Percentiles rank a stretch among this genome's conserved stretches.
These are phyloP conservation scores for Pleurotus sapidus DNA, from an alignment of 768 basidiomycete species.

Conservation along the genomic window DNA sequence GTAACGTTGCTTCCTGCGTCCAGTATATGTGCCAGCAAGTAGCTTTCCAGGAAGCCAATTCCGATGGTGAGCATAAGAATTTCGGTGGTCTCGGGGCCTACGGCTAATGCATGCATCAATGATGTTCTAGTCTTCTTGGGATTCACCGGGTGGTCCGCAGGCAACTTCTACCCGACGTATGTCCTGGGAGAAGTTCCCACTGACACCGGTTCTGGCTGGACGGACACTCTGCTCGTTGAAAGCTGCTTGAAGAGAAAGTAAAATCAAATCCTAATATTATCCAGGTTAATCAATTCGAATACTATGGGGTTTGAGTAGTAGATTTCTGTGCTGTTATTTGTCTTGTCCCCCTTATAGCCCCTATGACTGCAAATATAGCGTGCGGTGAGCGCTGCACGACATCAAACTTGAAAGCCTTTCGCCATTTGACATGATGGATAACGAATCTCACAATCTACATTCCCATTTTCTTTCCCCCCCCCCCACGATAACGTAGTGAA, in stretches of 20 bases:
- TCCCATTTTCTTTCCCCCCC: too few species aligned
- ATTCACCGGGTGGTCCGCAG: constrained; percentile 59
- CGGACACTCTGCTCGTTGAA: constrained; percentile 38
- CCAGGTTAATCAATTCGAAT: too few species aligned
- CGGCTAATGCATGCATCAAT: background rate
- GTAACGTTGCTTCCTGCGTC: constrained; percentile 45
- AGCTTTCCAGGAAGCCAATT: constrained; percentile 42
- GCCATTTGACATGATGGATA: too few species aligned
- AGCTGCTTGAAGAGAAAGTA: constrained; percentile 22
- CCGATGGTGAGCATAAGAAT: constrained; percentile 34
- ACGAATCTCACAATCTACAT: too few species aligned
- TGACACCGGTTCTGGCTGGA: constrained; percentile 30
- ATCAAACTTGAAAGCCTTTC: too few species aligned
- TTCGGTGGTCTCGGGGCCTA: background rate
- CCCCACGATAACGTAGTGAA: too few species aligned
- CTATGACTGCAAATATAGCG: too few species aligned
- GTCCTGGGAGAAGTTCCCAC: constrained; percentile 34
- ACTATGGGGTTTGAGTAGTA: too few species aligned
- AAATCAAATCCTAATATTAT: too few species aligned
- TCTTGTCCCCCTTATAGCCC: too few species aligned
- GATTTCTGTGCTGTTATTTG: too few species aligned
- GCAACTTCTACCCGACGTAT: constrained; percentile 42
- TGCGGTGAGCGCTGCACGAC: too few species aligned
- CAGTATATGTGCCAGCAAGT: constrained; percentile 43
- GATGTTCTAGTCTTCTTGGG: constrained; percentile 39